phyloP scores from a whole-genome alignment of 768 basidiomycete genomes.

The Tremella fuciformis region DNA sequence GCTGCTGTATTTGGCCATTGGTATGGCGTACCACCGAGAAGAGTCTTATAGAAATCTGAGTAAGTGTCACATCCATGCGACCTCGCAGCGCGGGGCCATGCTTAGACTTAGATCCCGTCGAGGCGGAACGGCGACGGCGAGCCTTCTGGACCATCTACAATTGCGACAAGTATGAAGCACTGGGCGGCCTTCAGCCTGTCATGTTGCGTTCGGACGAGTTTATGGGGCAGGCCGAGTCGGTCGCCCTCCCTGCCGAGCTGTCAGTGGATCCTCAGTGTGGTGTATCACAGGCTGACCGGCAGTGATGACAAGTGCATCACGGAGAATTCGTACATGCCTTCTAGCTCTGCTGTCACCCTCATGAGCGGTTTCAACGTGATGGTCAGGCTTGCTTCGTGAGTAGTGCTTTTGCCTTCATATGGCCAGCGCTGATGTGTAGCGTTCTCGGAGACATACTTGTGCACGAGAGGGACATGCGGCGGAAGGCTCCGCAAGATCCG shows the following conservation, averaged over 20 bases:
- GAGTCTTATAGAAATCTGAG: constrained; percentile 4
- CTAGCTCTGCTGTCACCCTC: constrained; percentile 17
- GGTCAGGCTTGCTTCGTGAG: constrained; percentile 25
- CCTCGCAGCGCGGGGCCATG: too few species aligned
- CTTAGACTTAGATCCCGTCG: constrained; percentile 24
- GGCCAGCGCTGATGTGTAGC: constrained; percentile 8
- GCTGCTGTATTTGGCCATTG: constrained; percentile 5
- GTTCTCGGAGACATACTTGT: constrained; percentile 30
- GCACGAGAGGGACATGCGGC: constrained; percentile 27
- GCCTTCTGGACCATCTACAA: constrained; percentile 32
- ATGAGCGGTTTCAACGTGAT: constrained; percentile 31
- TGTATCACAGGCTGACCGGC: not conserved
- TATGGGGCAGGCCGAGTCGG: constrained; percentile 24
- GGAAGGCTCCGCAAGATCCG: constrained; percentile 24
- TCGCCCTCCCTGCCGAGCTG: constrained; percentile 28
- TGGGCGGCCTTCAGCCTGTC: constrained; percentile 21
- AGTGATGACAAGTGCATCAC: constrained; percentile 35
- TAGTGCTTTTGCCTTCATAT: not conserved
- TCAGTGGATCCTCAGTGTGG: constrained; percentile 1
- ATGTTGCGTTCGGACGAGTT: constrained; percentile 34
- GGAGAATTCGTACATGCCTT: constrained; percentile 20
- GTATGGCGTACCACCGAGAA: constrained; percentile 14
- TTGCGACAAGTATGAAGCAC: constrained; percentile 35
- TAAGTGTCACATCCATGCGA: too few species aligned
- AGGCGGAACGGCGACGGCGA: constrained; percentile 28